These are phyloP conservation scores for Claviceps pusilla DNA, from an alignment of 2,329 filamentous ascomycete species.

Conservation along the genomic window DNA sequence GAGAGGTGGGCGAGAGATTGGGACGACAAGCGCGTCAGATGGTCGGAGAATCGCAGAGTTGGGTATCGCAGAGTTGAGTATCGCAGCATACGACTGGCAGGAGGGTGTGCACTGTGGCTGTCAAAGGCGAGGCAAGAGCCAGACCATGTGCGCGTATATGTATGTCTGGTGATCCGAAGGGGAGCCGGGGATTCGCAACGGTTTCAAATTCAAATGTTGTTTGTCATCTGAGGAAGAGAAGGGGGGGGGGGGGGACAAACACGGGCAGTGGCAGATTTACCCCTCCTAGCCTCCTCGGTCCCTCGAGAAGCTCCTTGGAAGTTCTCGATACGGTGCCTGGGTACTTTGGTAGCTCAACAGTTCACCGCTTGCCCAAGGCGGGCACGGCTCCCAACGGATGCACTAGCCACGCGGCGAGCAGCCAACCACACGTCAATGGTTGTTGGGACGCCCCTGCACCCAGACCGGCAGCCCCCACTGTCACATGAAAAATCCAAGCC, in stretches of 20 bases:
- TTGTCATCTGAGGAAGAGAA: neutral
- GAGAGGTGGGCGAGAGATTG: neutral
- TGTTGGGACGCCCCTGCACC: neutral
- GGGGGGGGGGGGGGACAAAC: too few species aligned
- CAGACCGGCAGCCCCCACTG: too few species aligned
- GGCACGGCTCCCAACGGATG: constrained; percentile 9
- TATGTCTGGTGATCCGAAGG: neutral
- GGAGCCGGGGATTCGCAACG: neutral
- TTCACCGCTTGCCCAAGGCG: constrained; percentile 11
- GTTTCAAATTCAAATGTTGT: neutral
- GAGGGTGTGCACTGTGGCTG: neutral
- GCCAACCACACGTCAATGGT: neutral
- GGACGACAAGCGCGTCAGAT: neutral
- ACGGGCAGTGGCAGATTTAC: neutral
- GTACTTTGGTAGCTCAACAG: neutral
- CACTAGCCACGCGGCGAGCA: neutral
- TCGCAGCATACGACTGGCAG: constrained; percentile 3
- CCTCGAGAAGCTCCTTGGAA: neutral
- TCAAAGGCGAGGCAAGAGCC: neutral
- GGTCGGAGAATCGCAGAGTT: neutral
- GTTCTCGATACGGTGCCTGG: too few species aligned
- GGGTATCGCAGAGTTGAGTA: neutral
- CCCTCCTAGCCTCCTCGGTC: neutral
- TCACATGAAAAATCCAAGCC: too few species aligned
- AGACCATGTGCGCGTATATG: constrained; percentile 1